These are phyloP conservation scores for Trichoderma cornu-damae DNA, from an alignment of 2,329 filamentous ascomycete genomes.

Conservation along the genomic window DNA sequence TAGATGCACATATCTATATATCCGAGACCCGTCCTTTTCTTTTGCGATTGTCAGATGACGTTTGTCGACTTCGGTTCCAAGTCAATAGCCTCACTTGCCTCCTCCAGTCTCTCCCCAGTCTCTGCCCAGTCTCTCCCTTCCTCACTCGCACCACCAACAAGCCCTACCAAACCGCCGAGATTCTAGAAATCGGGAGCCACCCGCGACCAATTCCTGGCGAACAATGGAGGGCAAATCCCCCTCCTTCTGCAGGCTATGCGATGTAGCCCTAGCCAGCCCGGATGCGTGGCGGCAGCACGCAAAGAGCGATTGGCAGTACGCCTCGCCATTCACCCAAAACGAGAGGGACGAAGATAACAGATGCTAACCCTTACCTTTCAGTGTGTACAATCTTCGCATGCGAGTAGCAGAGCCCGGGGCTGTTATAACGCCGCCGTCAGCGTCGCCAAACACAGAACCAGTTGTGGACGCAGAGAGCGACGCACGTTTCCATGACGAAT, in stretches of 20 bases:
- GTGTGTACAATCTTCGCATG: constrained; percentile 26
- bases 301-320: constrained; percentile 26
- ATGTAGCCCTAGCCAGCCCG: constrained; percentile 20
- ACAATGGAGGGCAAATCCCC: constrained; percentile 20
- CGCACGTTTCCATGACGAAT: background rate
- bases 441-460: constrained; percentile 2
- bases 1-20: constrained; percentile 6
- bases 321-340: background rate
- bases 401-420: constrained; percentile 23
- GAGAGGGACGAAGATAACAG: background rate
- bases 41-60: background rate
- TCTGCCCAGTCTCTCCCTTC: background rate
- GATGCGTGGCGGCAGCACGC: constrained; percentile 24
- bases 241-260: constrained; percentile 23
- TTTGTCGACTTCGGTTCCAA: background rate
- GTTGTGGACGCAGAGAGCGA: background rate
- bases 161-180: constrained; percentile 2
- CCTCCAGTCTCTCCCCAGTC: background rate
- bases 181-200: background rate
- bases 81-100: background rate
- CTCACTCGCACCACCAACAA: background rate
- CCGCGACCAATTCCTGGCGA: background rate
- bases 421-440: constrained; percentile 16
- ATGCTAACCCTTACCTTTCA: constrained; percentile 12
- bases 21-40: background rate